Base-by-base conservation (phyloP, 116 monocot species). In the Cymodocea nodosa region DNA sequence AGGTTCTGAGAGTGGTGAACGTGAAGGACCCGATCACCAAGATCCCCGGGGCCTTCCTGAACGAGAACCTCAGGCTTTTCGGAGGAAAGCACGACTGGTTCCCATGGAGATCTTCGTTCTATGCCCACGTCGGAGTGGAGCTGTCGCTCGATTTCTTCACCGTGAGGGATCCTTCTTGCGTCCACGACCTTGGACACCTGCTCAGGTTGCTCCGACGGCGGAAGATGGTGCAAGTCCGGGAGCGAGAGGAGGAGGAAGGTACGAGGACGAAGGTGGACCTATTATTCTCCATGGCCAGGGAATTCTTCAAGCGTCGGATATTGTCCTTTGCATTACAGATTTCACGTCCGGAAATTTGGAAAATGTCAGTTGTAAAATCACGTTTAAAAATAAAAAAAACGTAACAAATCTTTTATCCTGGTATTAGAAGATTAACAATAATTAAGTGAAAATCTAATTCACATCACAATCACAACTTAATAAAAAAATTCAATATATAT, bases 21-120 rank as follows among this genome's bases (percentile, higher is more conserved):
- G 83, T 89, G 4, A 87, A 94, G 19, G 90, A 94, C 35, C 94
- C 94, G 0, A 74, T 94, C 18, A 89, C 84, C 8, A 94, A 89
- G 80, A 9, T 94, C 22, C 94, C 89, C 0, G 89, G 90, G 65
- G 87, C 2, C 73, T 94, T 59, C 24, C 84, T 0, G 89, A 89
- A 35, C 89, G 86, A 94, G 70, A 79, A 77, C 15, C 66, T 68
- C 24, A 70, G 81, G 67, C 65, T 36, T 51, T 48, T 76, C 20
- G 71, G 50, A 0, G 75, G 62, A 23, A 64, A 24, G 39, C 71
- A 51, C 37, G 64, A 71, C n/a, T n/a, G n/a, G 58, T 58, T 68
- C 40, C 84, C 78, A 23, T 87, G 76, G 88, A 79, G 77, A 19
- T 69, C 72, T 63, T 76, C 76, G 0, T 93, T 83, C 56, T 84